Evolutionary conservation across 208 protist species (phyloP), one percentile per base, ranked within the genome.

Genomic region (Acanthamoeba healyi): DNA sequence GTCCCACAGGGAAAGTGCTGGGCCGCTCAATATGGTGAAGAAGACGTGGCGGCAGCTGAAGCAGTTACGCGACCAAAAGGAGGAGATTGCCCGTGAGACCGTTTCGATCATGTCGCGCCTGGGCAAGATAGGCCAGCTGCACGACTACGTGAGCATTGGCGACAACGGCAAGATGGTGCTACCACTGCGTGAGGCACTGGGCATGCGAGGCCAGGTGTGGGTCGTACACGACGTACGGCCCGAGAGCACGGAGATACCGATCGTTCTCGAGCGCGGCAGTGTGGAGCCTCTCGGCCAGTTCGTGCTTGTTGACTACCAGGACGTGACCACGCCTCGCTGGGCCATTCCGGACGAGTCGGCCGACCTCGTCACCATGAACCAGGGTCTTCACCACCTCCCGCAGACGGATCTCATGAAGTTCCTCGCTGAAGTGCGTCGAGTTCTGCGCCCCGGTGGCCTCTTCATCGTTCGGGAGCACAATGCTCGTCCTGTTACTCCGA

Each of bases 401-500:
- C 92, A 74, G 36, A 54, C 36, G 22, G 34, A 94, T 44, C 34
- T 97, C 24, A 4, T 79, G 7, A 34, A 40, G 29, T 96, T 96
- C 36, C 89, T 97, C 10, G 6, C 70, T 9, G 61, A 94, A 24
- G 95, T 96, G 29, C 42, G 42, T 44, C 65, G 95, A 17, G 54
- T 97, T 9, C 81, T 97, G 46, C 67, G 96, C 19, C 95, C 95
- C 26, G 95, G 95, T 38, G 96, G 96, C 40, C 49, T 96, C 67
- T 96, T 97, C 63, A 96, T 97, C 40, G 67, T 95, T 26, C 94
- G 96, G 36, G 96, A 97, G 49, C 96, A 97, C 92, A 93, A 97
- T 67, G 84, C 82, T 6, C 70, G 54, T 40, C 58, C 56, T n/a
- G 24, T 65, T 17, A 90, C 22, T 19, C 26, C 44, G 5, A 42